These are phyloP conservation scores for Globisporangium ultimum DNA, from an alignment of 352 stramenopile species.

Conservation along the genomic window DNA sequence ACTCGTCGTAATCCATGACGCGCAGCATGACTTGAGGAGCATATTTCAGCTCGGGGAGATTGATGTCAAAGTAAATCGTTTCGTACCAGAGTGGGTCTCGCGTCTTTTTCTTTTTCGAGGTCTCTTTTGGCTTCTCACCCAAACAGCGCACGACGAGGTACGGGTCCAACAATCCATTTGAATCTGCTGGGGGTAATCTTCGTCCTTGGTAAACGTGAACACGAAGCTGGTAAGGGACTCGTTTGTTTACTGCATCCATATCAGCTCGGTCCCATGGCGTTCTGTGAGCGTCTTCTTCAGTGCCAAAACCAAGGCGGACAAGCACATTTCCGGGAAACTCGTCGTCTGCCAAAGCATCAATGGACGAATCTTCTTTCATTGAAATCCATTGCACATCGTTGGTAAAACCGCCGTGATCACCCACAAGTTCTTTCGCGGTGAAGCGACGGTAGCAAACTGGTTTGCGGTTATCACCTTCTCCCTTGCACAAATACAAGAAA, in stretches of 20 bases:
- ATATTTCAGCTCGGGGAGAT: slow-evolving; percentile 73
- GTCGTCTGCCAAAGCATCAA: slow-evolving; percentile 74
- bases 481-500: slow-evolving; percentile 84
- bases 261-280: slow-evolving; percentile 52
- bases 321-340: slow-evolving; percentile 84
- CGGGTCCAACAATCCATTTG: slow-evolving; percentile 81
- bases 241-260: slow-evolving; percentile 65
- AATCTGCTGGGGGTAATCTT: slow-evolving; percentile 73
- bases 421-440: slow-evolving; percentile 71
- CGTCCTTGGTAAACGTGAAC: slow-evolving; percentile 86
- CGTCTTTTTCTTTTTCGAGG: slow-evolving; percentile 72
- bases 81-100: slow-evolving; percentile 86
- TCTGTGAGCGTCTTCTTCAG: slow-evolving; percentile 58
- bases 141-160: slow-evolving; percentile 81
- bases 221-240: slow-evolving; percentile 77
- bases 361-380: slow-evolving; percentile 77
- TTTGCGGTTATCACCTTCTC: slow-evolving; percentile 56
- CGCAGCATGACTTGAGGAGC: slow-evolving; percentile 75
- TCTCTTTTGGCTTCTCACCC: slow-evolving; percentile 74
- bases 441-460: slow-evolving; percentile 80
- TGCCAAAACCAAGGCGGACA: slow-evolving; percentile 73
- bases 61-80: slow-evolving; percentile 85
- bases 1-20: slow-evolving; percentile 81
- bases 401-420: slow-evolving; percentile 48
- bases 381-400: slow-evolving; percentile 64